Percentiles rank a stretch among this genome's conserved stretches.
phyloP scores from a whole-genome alignment of 495 filamentous ascomycete species.

The Chaetomium fimeti region DNA sequence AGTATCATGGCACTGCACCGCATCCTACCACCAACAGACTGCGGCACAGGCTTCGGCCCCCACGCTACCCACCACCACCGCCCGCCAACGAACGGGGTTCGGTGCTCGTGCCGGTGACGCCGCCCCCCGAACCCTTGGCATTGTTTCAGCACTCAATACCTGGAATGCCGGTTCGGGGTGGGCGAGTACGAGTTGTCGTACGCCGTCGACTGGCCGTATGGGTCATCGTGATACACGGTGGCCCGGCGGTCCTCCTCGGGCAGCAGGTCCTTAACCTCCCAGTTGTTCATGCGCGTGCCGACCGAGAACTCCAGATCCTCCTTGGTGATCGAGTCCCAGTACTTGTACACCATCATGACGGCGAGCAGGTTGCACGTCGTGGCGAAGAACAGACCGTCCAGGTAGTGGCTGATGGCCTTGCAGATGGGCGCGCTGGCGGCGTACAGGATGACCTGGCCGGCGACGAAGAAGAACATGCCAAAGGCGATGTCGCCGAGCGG shows the following conservation, averaged over 20 bases:
- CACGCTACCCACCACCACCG: background rate
- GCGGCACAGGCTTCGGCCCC: slow-evolving; percentile 13
- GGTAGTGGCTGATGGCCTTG: slow-evolving; percentile 80
- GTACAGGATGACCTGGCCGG: slow-evolving; percentile 91
- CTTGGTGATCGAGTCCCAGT: slow-evolving; percentile 98
- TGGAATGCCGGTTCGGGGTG: slow-evolving; percentile 40
- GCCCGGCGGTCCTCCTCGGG: slow-evolving; percentile 82
- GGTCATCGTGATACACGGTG: slow-evolving; percentile 71
- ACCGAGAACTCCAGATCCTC: slow-evolving; percentile 99
- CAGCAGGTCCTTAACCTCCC: slow-evolving; percentile 95
- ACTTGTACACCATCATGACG: slow-evolving; percentile 99
- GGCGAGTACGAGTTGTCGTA: slow-evolving; percentile 48
- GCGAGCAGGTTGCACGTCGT: slow-evolving; percentile 90
- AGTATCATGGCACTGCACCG: slow-evolving; percentile 13
- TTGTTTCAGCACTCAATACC: slow-evolving; percentile 21
- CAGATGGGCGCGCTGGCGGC: slow-evolving; percentile 85
- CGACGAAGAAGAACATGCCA: slow-evolving; percentile 85
- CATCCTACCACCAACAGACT: slow-evolving; percentile 6
- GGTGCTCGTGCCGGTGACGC: too few species aligned
- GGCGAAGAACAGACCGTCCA: slow-evolving; percentile 94
- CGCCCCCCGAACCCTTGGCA: too few species aligned
- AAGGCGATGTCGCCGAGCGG: slow-evolving; percentile 91
- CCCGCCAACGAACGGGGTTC: background rate
- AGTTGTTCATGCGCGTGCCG: slow-evolving; percentile 89
- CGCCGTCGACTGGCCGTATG: slow-evolving; percentile 44